Evolutionary conservation across 2,329 filamentous ascomycete species (phyloP).

Genomic region (Fusarium papillatum): DNA sequence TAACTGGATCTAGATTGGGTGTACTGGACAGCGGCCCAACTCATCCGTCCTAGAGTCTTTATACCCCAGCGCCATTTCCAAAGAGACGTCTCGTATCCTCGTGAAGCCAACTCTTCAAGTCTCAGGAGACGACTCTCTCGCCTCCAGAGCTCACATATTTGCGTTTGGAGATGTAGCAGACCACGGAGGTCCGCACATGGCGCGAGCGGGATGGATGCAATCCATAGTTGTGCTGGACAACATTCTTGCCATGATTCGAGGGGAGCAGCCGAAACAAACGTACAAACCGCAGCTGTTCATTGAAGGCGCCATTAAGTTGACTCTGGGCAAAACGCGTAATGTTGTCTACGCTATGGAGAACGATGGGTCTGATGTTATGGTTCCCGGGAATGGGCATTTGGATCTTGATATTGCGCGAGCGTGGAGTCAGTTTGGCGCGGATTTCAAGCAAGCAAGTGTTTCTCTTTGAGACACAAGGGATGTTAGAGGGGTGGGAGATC

Average conservation of each 20-base stretch:
- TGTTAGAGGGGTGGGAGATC: not conserved
- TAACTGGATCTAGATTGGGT: conserved; percentile 3
- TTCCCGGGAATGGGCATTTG: not conserved
- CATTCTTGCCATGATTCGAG: not conserved
- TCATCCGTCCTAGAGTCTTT: not conserved
- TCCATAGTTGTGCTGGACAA: not conserved
- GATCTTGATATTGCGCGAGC: not conserved
- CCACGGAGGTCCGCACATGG: conserved; percentile 4
- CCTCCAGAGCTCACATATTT: not conserved
- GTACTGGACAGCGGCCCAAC: conserved; percentile 16
- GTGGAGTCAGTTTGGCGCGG: not conserved
- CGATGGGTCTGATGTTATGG: not conserved
- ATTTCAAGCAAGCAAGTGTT: not conserved
- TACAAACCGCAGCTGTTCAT: not conserved
- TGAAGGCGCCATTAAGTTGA: conserved; percentile 2
- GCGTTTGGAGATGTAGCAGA: conserved; percentile 17
- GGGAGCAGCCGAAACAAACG: not conserved
- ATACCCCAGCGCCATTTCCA: not conserved
- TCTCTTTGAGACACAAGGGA: not conserved
- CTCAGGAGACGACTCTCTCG: not conserved
- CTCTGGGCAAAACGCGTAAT: not conserved
- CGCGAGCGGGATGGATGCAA: conserved; percentile 2
- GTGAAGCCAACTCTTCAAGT: conserved; percentile 5
- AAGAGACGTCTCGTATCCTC: not conserved
- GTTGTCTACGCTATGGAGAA: not conserved